Evolutionary conservation across 768 basidiomycete species (phyloP), one percentile per base, ranked within the genome.

Genomic region (Suillus subaureus): DNA sequence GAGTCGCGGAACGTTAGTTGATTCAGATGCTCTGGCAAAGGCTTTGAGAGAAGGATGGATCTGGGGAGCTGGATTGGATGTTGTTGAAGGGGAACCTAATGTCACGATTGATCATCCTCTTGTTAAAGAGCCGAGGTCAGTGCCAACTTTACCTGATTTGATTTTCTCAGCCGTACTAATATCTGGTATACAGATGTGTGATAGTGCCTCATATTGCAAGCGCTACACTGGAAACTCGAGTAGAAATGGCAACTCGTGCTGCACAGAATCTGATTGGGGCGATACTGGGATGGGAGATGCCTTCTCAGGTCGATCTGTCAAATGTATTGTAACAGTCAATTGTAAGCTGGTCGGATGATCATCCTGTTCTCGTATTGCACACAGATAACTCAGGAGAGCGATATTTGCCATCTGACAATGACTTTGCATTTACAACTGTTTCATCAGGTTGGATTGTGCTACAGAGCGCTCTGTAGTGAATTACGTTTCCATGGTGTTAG

Each of bases 51-150:
- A 91, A 66, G 85, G 84, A 3, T 89, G 90, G 87, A 91, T 99
- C 28, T 96, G 91, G 84, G 96, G 89, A 28, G 97, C 97, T 0
- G 97, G 94, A 0, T 71, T 99, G 13, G 97, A 99, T 75, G 97
- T 99, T 42, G 88, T 98, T 8, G 93, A 95, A 69, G 95, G 95
- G 23, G 96, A 99, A 74, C 96, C 96, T 0, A 77, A 89, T 54
- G 82, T 99, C 33, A 70, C 77, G 1, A 74, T 78, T 3, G 89
- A 91, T 67, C 96, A 99, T 74, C 89, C 92, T 4, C 76, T 99
- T 56, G 87, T 97, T 54, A 87, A 85, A 70, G 87, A 93, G 63
- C 89, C 89, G 18, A 85, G 87, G 88, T 94, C 70, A 15, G 15
- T 57, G 8, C 4, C 9, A 31, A 49, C 47, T 49, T n/a, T 15